Conservation (phyloP, 192 early-diverging fungal species). For the Coemansia sp. region DNA sequence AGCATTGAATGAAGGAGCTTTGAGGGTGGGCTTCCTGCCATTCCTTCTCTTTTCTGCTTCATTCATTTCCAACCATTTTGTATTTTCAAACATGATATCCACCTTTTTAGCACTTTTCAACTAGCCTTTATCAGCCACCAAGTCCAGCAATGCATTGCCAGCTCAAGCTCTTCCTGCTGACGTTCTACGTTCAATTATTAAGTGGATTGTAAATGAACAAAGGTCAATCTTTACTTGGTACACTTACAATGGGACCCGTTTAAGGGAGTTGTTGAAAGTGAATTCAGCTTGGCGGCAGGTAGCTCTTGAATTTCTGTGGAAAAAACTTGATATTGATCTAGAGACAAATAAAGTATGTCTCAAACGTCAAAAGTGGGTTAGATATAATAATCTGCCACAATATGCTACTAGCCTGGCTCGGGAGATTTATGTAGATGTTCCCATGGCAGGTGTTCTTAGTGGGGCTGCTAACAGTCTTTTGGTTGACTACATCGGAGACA, state of each 20-base stretch:
- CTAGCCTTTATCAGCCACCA: neutral
- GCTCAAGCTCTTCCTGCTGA: neutral
- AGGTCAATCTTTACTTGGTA: neutral
- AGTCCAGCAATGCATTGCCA: neutral
- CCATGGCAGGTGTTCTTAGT: neutral
- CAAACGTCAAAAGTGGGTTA: neutral
- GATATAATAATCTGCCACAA: neutral
- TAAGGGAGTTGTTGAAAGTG: neutral
- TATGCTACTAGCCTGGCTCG: neutral
- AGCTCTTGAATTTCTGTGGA: neutral
- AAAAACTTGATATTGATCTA: neutral
- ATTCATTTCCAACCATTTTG: neutral
- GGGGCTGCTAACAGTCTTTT: neutral
- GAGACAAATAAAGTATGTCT: neutral
- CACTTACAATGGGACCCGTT: neutral
- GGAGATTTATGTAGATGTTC: neutral
- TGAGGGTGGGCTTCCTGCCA: too few species aligned
- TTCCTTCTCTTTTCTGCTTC: too few species aligned
- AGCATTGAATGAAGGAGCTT: too few species aligned
- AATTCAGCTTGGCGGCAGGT: neutral
- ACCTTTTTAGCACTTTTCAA: too few species aligned
- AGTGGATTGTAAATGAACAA: neutral
- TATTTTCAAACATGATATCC: neutral
- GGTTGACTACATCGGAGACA: neutral
- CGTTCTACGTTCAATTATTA: neutral